These are phyloP conservation scores for Cylindrotheca fusiformis DNA, from an alignment of 108 stramenopile species.

Conservation along the genomic window DNA sequence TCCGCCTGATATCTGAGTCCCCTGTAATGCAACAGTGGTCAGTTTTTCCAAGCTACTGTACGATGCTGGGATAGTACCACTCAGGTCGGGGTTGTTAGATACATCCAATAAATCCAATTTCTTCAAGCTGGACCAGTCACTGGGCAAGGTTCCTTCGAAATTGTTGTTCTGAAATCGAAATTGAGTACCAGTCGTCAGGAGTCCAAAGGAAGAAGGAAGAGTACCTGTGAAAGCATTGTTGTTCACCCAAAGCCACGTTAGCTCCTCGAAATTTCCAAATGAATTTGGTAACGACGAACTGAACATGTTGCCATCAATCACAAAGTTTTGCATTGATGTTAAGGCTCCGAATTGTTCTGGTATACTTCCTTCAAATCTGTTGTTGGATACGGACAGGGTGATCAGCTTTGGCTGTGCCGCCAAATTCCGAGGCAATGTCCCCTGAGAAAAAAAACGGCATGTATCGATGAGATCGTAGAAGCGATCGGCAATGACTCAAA, in stretches of 20 bases:
- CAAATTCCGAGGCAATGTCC: not conserved
- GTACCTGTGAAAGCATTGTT: not conserved
- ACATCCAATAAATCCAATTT: not conserved
- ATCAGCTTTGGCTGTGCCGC: constrained; percentile 12
- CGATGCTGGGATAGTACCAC: not conserved
- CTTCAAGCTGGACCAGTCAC: not conserved
- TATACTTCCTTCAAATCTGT: constrained; percentile 44
- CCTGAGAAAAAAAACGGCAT: no score
- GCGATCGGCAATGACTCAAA: no score
- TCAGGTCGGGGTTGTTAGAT: not conserved
- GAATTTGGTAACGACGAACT: not conserved
- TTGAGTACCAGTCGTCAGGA: not conserved
- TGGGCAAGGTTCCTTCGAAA: not conserved
- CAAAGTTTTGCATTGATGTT: not conserved
- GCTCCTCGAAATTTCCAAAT: not conserved
- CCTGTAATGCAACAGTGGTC: not conserved
- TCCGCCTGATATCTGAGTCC: not conserved
- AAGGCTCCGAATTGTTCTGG: constrained; percentile 7
- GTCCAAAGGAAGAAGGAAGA: not conserved
- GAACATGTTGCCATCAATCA: not conserved
- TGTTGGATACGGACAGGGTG: constrained; percentile 50
- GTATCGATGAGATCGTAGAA: no score
- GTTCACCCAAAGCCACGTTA: not conserved
- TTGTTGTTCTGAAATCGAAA: not conserved
- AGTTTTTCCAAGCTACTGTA: not conserved